A percentile compares a stretch with the other conserved stretches of the same genome.
phyloP scores from a whole-genome alignment of 768 basidiomycete species.

The Auricularia sp. region DNA sequence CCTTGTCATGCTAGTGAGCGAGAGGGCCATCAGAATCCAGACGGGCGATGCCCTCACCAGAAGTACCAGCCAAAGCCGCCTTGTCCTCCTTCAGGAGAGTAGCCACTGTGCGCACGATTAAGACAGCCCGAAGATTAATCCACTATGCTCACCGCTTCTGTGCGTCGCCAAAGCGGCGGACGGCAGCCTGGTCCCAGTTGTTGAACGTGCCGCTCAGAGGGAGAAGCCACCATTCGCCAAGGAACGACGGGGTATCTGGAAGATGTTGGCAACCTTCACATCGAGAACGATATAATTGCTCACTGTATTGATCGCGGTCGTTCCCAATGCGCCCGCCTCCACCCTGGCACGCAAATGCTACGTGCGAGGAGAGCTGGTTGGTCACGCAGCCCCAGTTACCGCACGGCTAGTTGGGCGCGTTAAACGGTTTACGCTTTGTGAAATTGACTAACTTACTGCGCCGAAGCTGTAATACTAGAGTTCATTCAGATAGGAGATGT shows the following conservation, averaged over 20 bases:
- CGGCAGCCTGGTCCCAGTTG: not conserved
- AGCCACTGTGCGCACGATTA: not conserved
- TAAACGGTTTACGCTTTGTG: not conserved
- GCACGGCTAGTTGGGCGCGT: not conserved
- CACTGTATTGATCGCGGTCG: not conserved
- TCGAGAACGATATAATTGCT: not conserved
- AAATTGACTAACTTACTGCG: not conserved
- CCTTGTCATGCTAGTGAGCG: not conserved
- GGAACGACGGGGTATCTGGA: not conserved
- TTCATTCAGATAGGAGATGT: too few species aligned
- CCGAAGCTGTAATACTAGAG: not conserved
- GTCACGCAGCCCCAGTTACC: not conserved
- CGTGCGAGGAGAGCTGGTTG: not conserved
- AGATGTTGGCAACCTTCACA: not conserved
- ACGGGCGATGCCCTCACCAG: not conserved
- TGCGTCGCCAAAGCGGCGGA: not conserved
- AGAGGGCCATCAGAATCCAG: too few species aligned
- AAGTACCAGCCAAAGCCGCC: not conserved
- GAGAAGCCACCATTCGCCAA: conserved; percentile 1
- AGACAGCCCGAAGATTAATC: not conserved
- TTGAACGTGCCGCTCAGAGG: not conserved
- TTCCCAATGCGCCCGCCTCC: not conserved
- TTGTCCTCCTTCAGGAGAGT: not conserved
- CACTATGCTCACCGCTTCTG: not conserved
- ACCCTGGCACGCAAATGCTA: not conserved